Conservation (phyloP, 257 asterid genomes). For the Prunella vulgaris region DNA sequence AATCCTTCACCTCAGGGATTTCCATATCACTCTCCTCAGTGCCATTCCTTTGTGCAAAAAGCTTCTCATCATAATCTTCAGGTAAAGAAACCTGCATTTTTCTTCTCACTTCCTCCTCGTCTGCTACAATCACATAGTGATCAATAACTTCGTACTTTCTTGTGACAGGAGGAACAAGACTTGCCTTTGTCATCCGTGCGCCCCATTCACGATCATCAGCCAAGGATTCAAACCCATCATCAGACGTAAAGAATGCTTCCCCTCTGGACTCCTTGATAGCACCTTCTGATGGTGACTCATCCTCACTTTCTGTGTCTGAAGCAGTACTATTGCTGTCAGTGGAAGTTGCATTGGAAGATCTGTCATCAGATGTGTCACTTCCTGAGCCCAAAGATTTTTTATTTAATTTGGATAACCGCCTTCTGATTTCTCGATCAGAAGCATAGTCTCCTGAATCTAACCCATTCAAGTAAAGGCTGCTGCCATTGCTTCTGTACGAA, state of each 20-base stretch:
- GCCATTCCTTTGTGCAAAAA: slow-evolving; percentile 76
- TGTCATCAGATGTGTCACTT: slow-evolving; percentile 84
- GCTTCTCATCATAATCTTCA: slow-evolving; percentile 87
- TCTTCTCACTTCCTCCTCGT: slow-evolving; percentile 90
- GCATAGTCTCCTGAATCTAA: slow-evolving; percentile 74
- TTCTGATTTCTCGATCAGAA: slow-evolving; percentile 86
- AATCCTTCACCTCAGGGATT: slow-evolving; percentile 95
- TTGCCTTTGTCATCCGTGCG: slow-evolving; percentile 95
- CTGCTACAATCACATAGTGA: slow-evolving; percentile 86
- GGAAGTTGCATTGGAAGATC: slow-evolving; percentile 64
- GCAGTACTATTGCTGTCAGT: slow-evolving; percentile 68
- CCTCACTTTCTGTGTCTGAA: slow-evolving; percentile 87
- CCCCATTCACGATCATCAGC: slow-evolving; percentile 99
- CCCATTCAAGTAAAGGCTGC: slow-evolving; percentile 44
- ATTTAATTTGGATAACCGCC: slow-evolving; percentile 75
- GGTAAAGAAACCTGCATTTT: slow-evolving; percentile 95
- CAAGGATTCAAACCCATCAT: slow-evolving; percentile 76
- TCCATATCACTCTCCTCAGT: slow-evolving; percentile 99
- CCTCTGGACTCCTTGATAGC: slow-evolving; percentile 54
- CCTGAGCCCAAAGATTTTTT: slow-evolving; percentile 69
- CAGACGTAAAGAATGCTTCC: slow-evolving; percentile 50
- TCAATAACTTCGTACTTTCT: slow-evolving; percentile 92
- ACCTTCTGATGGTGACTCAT: slow-evolving; percentile 52
- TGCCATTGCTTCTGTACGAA: slow-evolving; percentile 57
- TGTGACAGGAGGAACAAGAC: slow-evolving; percentile 98